Evolutionary conservation across 768 basidiomycete species (phyloP).

Genomic region (Collybia sordida): DNA sequence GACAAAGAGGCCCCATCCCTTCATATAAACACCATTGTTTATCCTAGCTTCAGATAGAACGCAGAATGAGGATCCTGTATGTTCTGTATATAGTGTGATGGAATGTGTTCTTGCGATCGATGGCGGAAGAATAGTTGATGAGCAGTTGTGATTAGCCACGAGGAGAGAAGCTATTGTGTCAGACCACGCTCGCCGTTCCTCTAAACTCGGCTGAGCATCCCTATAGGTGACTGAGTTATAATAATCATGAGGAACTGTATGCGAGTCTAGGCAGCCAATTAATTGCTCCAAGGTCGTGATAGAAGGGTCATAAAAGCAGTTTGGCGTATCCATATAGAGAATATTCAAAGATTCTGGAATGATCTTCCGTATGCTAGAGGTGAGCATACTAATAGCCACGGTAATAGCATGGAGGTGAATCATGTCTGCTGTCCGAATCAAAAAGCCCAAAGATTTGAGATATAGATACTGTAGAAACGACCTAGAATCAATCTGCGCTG

Average conservation of each 20-base stretch:
- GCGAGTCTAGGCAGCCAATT: conserved; percentile 28
- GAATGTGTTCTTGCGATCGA: conserved; percentile 24
- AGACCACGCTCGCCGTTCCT: conserved; percentile 27
- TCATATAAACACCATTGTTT: conserved; percentile 13
- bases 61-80: conserved; percentile 25
- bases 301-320: too few relatives aligned
- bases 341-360: too few relatives aligned
- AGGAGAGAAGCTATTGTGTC: conserved; percentile 25
- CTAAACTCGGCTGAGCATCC: conserved; percentile 28
- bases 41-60: conserved; percentile 26
- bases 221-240: conserved; percentile 28
- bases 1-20: conserved; percentile 37
- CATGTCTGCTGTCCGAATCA: too few relatives aligned
- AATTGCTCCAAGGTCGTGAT: conserved; percentile 8
- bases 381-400: too few relatives aligned
- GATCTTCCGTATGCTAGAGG: too few relatives aligned
- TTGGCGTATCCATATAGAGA: too few relatives aligned
- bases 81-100: conserved; percentile 24
- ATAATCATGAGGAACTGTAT: conserved; percentile 24
- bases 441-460: too few relatives aligned
- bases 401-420: too few relatives aligned
- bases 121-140: conserved; percentile 24
- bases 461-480: too few relatives aligned
- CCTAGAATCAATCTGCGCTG: too few relatives aligned
- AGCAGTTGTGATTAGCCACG: conserved; percentile 28